Conservation (phyloP, 257 asterid genomes). For the Perilla frutescens region DNA sequence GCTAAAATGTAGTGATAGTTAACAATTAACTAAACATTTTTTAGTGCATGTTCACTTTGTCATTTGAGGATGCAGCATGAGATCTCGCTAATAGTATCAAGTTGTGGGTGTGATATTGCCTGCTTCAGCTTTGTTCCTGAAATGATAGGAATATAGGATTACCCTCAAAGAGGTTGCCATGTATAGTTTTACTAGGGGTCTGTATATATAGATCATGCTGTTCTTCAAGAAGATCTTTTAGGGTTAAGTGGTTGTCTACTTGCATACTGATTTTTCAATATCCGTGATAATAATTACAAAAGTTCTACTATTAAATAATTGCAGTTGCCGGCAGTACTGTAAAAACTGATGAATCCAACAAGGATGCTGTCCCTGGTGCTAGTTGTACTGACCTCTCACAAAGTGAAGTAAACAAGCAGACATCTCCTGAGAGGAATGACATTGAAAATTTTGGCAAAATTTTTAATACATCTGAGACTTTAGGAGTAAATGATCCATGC, state of each 20-base stretch:
- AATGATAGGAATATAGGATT: not conserved
- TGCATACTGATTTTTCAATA: constrained; percentile 13
- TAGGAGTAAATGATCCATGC: constrained; percentile 46
- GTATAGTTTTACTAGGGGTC: not conserved
- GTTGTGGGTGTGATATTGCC: not conserved
- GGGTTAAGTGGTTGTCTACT: constrained; percentile 11
- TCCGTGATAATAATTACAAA: constrained; percentile 13
- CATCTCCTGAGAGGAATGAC: constrained; percentile 31
- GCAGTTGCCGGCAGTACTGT: constrained; percentile 54
- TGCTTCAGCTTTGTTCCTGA: not conserved
- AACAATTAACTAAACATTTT: not conserved
- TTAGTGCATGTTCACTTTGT: not conserved
- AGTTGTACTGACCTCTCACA: constrained; percentile 43
- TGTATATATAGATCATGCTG: not conserved
- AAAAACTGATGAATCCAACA: constrained; percentile 44
- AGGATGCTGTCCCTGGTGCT: constrained; percentile 39
- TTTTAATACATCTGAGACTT: constrained; percentile 35
- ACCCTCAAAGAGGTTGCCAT: not conserved
- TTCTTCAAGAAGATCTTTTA: constrained; percentile 24
- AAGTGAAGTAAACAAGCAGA: constrained; percentile 41
- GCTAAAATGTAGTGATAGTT: not conserved
- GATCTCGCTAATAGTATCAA: not conserved
- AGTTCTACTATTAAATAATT: constrained; percentile 35
- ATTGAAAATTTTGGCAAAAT: constrained; percentile 39
- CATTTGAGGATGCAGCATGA: constrained; percentile 9